Conservation (phyloP, 2,329 filamentous ascomycete genomes). For the Ophidiomyces ophidiicola region DNA sequence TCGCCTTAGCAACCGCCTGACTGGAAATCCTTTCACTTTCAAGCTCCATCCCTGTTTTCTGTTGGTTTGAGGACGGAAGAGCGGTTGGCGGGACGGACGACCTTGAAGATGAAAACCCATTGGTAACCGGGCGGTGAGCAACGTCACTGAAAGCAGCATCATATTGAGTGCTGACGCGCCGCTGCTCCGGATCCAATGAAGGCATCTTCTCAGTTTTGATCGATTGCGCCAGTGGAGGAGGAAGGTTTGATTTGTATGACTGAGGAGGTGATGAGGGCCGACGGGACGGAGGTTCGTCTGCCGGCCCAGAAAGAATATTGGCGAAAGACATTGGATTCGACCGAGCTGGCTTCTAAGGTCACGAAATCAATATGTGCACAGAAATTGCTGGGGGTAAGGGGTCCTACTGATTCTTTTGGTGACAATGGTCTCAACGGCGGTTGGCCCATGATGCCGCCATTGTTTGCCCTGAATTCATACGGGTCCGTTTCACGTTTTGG, state of each 20-base stretch:
- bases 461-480: constrained; percentile 23
- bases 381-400: not conserved
- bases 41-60: constrained; percentile 43
- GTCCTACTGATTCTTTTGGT: constrained; percentile 31
- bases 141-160: constrained; percentile 18
- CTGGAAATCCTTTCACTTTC: constrained; percentile 58
- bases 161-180: constrained; percentile 18
- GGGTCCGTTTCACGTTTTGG: constrained; percentile 32
- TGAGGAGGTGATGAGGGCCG: constrained; percentile 37
- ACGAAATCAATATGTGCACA: constrained; percentile 5
- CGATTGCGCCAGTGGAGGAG: constrained; percentile 19
- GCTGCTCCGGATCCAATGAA: constrained; percentile 21
- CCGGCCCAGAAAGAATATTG: constrained; percentile 75
- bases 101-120: constrained; percentile 18
- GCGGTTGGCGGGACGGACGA: constrained; percentile 12
- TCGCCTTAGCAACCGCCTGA: constrained; percentile 53
- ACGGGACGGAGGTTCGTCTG: constrained; percentile 44
- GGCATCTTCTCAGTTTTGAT: constrained; percentile 20
- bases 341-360: constrained; percentile 54
- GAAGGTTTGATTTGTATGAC: constrained; percentile 16
- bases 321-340: constrained; percentile 92
- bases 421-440: constrained; percentile 25
- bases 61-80: constrained; percentile 41
- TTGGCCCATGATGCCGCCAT: constrained; percentile 23
- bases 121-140: constrained; percentile 16